Evolutionary conservation across 1,284 basidiomycete species (phyloP), one percentile per base, ranked within the genome.

Genomic region (Tilletia walkeri): DNA sequence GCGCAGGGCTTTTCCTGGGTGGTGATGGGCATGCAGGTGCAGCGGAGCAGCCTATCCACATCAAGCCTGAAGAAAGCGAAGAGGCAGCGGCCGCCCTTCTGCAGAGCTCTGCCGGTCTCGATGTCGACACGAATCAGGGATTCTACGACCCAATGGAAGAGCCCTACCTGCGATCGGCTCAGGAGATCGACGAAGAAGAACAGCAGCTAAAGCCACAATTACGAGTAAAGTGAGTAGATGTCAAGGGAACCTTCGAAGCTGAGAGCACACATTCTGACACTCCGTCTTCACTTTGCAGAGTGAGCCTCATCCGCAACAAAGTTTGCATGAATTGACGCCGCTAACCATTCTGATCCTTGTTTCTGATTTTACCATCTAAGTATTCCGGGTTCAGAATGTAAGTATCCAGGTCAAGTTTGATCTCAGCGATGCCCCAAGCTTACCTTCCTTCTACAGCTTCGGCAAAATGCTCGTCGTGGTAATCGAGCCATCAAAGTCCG

Each of bases 381-480:
- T 77, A 77, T 53, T 73, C 76, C 3, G 76, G 76, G 1, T 77
- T 77, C 63, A 70, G 75, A 48, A 77, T 77, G 71, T 75, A 39
- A 72, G 74, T 70, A 1, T 18, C 6, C 50, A n/a, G 6, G 50
- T 10, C 10, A n/a, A 53, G 16, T 18, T 7, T 18, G 10, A 53
- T 74, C 50, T 73, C 73, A 4, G 66, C 54, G 61, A 66, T 74
- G 4, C 48, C 49, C 14, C 73, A 71, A n/a, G 69, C 65, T 10
- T 74, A 76, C 50, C 63, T 54, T 47, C 70, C 73, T 1, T 74
- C 75, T 75, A 68, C 67, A 80, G 76, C 30, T 81, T 80, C 68
- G 79, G 79, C 69, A 76, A 76, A 65, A 73, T 80, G 65, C 74
- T 81, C 18, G 75, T 81, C 2, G 72, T 80, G 45, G 78, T 79